Conservation (phyloP, 1,139 yeast species). For the Geotrichum histeridarum region DNA sequence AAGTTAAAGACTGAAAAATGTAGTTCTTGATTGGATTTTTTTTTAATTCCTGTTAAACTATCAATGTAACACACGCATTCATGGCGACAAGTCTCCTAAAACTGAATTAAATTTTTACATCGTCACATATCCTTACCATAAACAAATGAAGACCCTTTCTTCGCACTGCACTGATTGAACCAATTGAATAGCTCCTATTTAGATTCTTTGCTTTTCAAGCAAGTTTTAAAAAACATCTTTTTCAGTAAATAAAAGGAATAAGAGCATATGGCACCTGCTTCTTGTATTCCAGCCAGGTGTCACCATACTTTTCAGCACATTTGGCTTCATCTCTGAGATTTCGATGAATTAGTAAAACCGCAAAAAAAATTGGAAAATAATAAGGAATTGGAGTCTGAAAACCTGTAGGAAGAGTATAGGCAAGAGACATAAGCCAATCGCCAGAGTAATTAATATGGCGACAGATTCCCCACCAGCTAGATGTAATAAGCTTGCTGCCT, state of each 20-base stretch:
- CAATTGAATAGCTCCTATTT: background rate
- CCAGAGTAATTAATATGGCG: slow-evolving; percentile 95
- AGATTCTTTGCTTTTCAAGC: background rate
- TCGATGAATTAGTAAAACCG: slow-evolving; percentile 73
- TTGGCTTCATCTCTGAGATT: slow-evolving; percentile 88
- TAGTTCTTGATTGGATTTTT: too few relatives aligned
- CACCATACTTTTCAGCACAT: slow-evolving; percentile 79
- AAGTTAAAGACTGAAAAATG: background rate
- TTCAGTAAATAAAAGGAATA: slow-evolving; percentile 75
- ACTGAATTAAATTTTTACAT: background rate
- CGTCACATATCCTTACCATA: background rate
- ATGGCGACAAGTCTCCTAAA: background rate
- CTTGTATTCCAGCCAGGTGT: slow-evolving; percentile 80
- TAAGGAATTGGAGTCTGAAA: slow-evolving; percentile 76
- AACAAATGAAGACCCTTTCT: background rate
- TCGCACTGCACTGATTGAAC: background rate
- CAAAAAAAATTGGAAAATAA: slow-evolving; percentile 81
- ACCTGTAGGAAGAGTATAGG: slow-evolving; percentile 92
- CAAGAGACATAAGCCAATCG: slow-evolving; percentile 86
- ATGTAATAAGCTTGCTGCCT: slow-evolving; percentile 77
- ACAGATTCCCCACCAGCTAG: slow-evolving; percentile 94
- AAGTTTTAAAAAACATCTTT: background rate
- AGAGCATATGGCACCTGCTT: slow-evolving; percentile 78
- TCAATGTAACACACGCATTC: background rate
- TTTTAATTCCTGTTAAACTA: background rate